Percentiles rank a stretch among this genome's conserved stretches.
Evolutionary conservation across 2,329 filamentous ascomycete species (phyloP).

Genomic region (Nothophoma quercina): DNA sequence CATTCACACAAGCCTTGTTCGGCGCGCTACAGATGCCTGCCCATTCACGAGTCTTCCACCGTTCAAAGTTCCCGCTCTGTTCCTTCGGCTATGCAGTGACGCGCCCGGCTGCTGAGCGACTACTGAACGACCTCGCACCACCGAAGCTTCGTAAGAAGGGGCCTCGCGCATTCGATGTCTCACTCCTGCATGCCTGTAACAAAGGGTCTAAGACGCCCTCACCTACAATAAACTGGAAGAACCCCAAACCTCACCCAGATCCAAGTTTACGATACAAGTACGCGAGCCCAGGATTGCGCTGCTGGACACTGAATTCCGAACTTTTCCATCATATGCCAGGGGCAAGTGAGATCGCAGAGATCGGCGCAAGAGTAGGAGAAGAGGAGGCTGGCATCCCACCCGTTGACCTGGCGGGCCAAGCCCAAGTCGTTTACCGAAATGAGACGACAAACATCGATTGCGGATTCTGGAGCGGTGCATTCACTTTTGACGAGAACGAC

Average conservation of each 20-base stretch:
- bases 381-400: slow-evolving; percentile 43
- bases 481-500: slow-evolving; percentile 45
- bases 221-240: slow-evolving; percentile 30
- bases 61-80: slow-evolving; percentile 54
- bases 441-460: slow-evolving; percentile 51
- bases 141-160: slow-evolving; percentile 36
- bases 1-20: slow-evolving; percentile 51
- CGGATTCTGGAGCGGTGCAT: slow-evolving; percentile 51
- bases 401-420: slow-evolving; percentile 45
- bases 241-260: slow-evolving; percentile 31
- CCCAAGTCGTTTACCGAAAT: slow-evolving; percentile 40
- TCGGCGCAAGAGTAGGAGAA: slow-evolving; percentile 38
- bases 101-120: slow-evolving; percentile 47
- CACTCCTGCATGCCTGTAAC: slow-evolving; percentile 52
- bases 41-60: slow-evolving; percentile 50
- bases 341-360: slow-evolving; percentile 48
- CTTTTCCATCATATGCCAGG: slow-evolving; percentile 56
- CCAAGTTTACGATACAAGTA: slow-evolving; percentile 38
- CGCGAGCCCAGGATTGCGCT: slow-evolving; percentile 47
- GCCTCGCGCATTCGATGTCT: slow-evolving; percentile 53
- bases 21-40: slow-evolving; percentile 45
- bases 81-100: slow-evolving; percentile 56
- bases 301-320: slow-evolving; percentile 55
- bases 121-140: slow-evolving; percentile 51
- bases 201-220: slow-evolving; percentile 42